Evolutionary conservation across 768 basidiomycete genomes (phyloP), one percentile per base, ranked within the genome.

Genomic region (Mycena kentingensis): DNA sequence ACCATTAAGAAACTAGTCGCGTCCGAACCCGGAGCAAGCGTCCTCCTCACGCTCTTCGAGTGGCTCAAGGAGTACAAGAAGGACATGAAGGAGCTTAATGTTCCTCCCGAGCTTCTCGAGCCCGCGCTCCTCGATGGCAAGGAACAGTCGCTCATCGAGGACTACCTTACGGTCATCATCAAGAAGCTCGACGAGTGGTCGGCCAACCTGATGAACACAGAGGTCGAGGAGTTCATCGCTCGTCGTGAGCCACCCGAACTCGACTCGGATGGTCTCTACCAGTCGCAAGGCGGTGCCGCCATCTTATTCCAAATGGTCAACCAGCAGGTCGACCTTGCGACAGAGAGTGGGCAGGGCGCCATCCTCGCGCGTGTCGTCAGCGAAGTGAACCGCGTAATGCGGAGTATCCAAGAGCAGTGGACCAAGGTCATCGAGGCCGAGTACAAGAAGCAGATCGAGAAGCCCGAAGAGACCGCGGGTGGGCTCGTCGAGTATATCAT

Each of bases 221-320:
- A 98, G 67, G 73, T 89, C 19, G 76, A 80, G 16, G 91, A 93
- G 52, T 98, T 99, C 72, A 81, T 80, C 11, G 81, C 84, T 44
- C 82, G 97, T 18, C 81, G 84, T 28, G 84, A 88, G 60, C 90
- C 92, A 22, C 96, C 94, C 3, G 96, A 98, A 70, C 71, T 88
- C 39, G 91, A 94, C 64, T 82, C 82, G 49, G 93, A 98, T 53
- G 93, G 92, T 13, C 75, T 88, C 56, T 98, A 98, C 65, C 90
- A 90, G 18, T 88, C 87, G 54, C 90, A 97, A 65, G 90, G 95
- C 39, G 83, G 88, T 36, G 88, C 95, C 16, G 84, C 96, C 46
- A 97, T 98, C 63, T 77, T 99, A 55, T 98, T 98, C 79, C 91
- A 97, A 71, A 94, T 98, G 88, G 88, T 98, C 61, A 98, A 95